Evolutionary conservation across 1,284 basidiomycete species (phyloP).

Genomic region (Ceratobasidium theobromae): DNA sequence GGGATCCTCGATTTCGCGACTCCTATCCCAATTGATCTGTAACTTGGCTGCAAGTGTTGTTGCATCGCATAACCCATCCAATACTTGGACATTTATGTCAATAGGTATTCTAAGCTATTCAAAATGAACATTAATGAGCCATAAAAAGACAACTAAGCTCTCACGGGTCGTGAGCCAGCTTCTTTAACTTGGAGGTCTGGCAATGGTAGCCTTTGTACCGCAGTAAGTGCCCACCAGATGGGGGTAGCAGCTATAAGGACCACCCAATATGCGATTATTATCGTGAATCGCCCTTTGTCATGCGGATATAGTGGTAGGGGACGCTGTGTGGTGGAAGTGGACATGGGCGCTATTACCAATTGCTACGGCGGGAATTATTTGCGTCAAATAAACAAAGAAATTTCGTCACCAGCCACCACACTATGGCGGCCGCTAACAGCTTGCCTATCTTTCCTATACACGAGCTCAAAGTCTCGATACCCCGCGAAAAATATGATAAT

Average conservation of each 20-base stretch:
- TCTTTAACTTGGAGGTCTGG: constrained; percentile 61
- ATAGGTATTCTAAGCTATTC: constrained; percentile 55
- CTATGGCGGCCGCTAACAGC: constrained; percentile 2
- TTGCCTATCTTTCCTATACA: constrained; percentile 25
- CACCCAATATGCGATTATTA: constrained; percentile 73
- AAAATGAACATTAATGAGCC: constrained; percentile 40
- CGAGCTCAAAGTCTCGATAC: constrained; percentile 21
- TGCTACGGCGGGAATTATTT: constrained; percentile 8
- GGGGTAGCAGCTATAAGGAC: constrained; percentile 73
- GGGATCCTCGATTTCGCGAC: background rate
- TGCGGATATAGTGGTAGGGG: constrained; percentile 13
- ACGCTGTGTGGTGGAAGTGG: constrained; percentile 14
- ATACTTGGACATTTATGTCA: constrained; percentile 42
- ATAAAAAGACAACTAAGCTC: constrained; percentile 38
- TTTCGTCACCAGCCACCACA: background rate
- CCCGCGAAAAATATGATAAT: constrained; percentile 1
- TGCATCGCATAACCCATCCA: constrained; percentile 39
- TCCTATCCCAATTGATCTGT: constrained; percentile 10
- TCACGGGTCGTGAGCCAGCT: constrained; percentile 49
- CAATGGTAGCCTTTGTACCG: constrained; percentile 75
- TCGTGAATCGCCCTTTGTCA: constrained; percentile 39
- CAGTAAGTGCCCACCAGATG: constrained; percentile 87
- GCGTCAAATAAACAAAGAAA: background rate
- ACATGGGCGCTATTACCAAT: constrained; percentile 30
- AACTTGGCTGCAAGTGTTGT: constrained; percentile 18